Percentiles rank a stretch among this genome's conserved stretches.
Evolutionary conservation across 1,284 basidiomycete genomes (phyloP).

Genomic region (Fomitopsis betulina): DNA sequence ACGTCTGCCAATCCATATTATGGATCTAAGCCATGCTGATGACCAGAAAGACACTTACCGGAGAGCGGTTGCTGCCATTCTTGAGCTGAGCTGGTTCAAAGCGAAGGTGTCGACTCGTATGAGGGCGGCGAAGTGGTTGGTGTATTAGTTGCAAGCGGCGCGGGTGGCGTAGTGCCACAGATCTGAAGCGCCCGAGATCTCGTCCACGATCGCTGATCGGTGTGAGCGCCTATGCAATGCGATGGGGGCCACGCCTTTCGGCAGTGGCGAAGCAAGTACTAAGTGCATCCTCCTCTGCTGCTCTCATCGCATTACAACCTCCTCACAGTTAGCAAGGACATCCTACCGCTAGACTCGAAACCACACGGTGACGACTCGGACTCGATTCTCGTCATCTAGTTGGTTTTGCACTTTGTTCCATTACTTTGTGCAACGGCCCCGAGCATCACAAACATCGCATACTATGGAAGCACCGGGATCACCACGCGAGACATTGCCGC

Average conservation of each 20-base stretch:
- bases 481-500: slow-evolving; percentile 35
- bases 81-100: not conserved
- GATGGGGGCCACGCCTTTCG: not conserved
- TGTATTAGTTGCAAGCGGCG: not conserved
- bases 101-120: not conserved
- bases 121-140: not conserved
- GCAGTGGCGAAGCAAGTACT: too few relatives aligned
- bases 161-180: not conserved
- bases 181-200: not conserved
- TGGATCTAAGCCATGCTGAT: not conserved
- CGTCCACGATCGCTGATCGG: not conserved
- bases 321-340: too few relatives aligned
- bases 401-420: too few relatives aligned
- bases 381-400: too few relatives aligned
- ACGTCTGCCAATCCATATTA: slow-evolving; percentile 37
- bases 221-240: not conserved
- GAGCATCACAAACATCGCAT: too few relatives aligned
- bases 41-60: slow-evolving; percentile 36
- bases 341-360: too few relatives aligned
- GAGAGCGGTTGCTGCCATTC: slow-evolving; percentile 46
- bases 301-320: too few relatives aligned
- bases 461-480: slow-evolving; percentile 24
- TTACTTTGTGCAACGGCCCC: not conserved
- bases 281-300: too few relatives aligned
- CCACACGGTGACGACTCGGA: too few relatives aligned